A percentile compares a stretch with the other conserved stretches of the same genome.
phyloP scores from a whole-genome alignment of 2,329 filamentous ascomycete genomes.

The Hypoxylon sp. region DNA sequence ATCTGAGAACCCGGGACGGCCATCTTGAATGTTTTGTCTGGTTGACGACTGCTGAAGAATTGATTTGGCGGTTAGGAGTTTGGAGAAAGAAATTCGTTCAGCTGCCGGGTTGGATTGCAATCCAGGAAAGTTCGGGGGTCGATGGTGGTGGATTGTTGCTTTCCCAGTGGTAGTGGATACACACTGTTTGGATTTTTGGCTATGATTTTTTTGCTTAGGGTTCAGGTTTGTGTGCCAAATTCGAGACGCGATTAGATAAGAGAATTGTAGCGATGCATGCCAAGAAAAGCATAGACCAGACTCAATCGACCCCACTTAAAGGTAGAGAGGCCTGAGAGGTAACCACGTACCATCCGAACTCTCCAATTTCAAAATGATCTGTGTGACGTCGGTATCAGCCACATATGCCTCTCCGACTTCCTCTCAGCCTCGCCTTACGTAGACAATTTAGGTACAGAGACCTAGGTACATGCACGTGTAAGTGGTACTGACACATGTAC shows the following conservation, averaged over 20 bases:
- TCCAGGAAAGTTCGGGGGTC: conserved; percentile 44
- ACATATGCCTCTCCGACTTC: conserved; percentile 37
- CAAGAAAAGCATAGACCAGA: conserved; percentile 40
- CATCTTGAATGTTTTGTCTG: conserved; percentile 66
- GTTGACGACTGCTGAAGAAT: conserved; percentile 57
- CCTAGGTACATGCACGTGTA: too few relatives aligned
- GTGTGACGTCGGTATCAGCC: conserved; percentile 45
- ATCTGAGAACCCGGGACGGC: conserved; percentile 74
- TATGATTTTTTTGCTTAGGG: conserved; percentile 52
- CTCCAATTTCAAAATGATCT: background rate
- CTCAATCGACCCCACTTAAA: background rate
- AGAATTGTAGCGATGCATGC: conserved; percentile 16
- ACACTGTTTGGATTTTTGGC: conserved; percentile 49
- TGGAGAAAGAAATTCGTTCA: conserved; percentile 41
- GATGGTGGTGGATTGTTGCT: conserved; percentile 45
- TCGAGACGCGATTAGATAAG: conserved; percentile 21
- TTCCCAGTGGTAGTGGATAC: conserved; percentile 46
- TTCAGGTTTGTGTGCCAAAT: conserved; percentile 50
- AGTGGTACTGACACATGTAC: too few relatives aligned
- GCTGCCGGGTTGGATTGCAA: conserved; percentile 37
- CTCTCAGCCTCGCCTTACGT: conserved; percentile 41
- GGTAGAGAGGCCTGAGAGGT: background rate
- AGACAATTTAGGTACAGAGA: background rate
- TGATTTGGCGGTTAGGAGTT: conserved; percentile 50
- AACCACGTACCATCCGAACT: background rate